Conservation (phyloP, 257 asterid genomes). For the Catharanthus roseus region DNA sequence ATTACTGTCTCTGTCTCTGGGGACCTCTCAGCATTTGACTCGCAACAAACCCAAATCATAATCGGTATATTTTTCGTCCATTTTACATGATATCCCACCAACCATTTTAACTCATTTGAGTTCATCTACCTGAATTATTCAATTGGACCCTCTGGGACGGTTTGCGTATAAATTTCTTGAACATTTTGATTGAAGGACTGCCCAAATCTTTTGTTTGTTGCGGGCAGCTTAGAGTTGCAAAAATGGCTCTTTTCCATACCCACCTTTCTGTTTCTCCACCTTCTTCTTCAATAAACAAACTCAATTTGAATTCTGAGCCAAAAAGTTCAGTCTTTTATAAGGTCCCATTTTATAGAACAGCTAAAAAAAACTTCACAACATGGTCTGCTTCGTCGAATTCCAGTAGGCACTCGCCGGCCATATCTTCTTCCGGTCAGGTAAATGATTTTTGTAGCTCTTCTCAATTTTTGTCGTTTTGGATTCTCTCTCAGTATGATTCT, state of each 20-base stretch:
- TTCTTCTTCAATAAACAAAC: background rate
- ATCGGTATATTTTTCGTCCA: background rate
- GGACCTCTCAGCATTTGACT: background rate
- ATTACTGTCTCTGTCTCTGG: background rate
- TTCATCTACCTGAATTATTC: background rate
- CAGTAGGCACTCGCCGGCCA: background rate
- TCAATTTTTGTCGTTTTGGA: background rate
- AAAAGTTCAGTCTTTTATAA: slow-evolving; percentile 16
- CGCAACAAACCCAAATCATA: background rate
- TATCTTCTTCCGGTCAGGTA: slow-evolving; percentile 26
- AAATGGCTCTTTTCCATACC: background rate
- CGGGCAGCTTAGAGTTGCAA: background rate
- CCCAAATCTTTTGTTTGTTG: background rate
- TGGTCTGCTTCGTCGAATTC: slow-evolving; percentile 15
- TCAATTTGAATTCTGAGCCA: background rate
- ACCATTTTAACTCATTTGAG: background rate
- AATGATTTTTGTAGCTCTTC: background rate
- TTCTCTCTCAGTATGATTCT: background rate
- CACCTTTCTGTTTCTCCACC: background rate
- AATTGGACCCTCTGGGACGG: background rate
- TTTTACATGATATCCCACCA: background rate
- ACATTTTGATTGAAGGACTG: background rate
- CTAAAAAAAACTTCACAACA: slow-evolving; percentile 1
- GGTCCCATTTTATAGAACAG: slow-evolving; percentile 13
- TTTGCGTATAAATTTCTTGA: background rate